Evolutionary conservation across 768 basidiomycete species (phyloP).

Genomic region (Gyrodon lividus): DNA sequence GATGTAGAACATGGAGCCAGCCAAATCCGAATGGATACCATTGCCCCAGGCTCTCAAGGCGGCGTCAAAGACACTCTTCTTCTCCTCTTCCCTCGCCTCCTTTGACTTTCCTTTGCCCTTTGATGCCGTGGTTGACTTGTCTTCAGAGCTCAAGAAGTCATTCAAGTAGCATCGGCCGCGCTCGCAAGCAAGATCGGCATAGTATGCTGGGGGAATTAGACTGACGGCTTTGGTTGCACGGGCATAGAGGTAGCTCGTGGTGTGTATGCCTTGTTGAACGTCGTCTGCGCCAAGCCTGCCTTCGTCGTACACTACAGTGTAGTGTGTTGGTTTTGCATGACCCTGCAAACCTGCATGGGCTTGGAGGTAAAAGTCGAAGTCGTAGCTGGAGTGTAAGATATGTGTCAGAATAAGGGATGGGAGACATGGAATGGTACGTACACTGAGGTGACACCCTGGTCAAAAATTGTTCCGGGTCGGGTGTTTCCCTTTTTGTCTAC

Average conservation of each 20-base stretch:
- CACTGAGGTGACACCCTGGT: conserved; percentile 73
- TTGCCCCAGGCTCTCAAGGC: conserved; percentile 45
- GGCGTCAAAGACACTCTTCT: conserved; percentile 16
- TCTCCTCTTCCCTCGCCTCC: conserved; percentile 30
- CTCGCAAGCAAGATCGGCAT: conserved; percentile 82
- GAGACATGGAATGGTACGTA: conserved; percentile 31
- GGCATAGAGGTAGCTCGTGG: conserved; percentile 71
- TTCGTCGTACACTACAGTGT: conserved; percentile 80
- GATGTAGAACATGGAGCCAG: conserved; percentile 75
- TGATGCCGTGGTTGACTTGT: conserved; percentile 42
- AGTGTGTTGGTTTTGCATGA: conserved; percentile 70
- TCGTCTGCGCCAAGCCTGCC: conserved; percentile 64
- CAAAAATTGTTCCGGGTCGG: conserved; percentile 75
- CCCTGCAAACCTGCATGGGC: conserved; percentile 77
- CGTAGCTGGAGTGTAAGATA: conserved; percentile 41
- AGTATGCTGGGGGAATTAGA: conserved; percentile 76
- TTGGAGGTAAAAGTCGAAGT: conserved; percentile 69
- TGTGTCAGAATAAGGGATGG: background rate
- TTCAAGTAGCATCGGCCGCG: conserved; percentile 75
- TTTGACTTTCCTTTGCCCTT: conserved; percentile 36
- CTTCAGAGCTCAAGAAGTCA: conserved; percentile 58
- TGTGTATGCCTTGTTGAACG: conserved; percentile 71
- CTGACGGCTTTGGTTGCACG: conserved; percentile 85
- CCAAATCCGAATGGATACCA: conserved; percentile 56
- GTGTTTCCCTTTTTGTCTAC: conserved; percentile 75